Conservation (phyloP, 2,329 filamentous ascomycete species). For the Aureobasidium sp. region DNA sequence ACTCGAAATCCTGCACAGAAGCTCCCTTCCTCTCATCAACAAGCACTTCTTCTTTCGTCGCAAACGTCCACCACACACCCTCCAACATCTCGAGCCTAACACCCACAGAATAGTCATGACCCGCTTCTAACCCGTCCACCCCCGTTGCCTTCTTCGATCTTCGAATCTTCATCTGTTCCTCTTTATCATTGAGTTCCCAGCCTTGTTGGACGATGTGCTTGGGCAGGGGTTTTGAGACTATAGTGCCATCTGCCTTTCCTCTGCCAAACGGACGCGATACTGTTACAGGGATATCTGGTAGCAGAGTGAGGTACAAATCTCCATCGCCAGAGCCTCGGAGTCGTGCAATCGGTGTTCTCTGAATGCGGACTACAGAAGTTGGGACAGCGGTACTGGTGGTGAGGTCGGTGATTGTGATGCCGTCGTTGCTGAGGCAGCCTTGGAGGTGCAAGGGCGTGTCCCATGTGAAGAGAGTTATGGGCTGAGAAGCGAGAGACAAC, state of each 20-base stretch:
- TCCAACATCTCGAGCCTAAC: neutral
- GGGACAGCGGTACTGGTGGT: neutral
- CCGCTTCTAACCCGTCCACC: conserved; percentile 6
- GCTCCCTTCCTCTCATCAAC: neutral
- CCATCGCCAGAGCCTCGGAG: neutral
- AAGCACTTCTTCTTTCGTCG: neutral
- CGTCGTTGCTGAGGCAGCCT: neutral
- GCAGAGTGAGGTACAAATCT: neutral
- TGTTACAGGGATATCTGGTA: neutral
- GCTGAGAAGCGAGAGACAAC: neutral
- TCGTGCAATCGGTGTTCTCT: neutral
- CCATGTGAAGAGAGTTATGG: neutral
- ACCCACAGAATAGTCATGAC: neutral
- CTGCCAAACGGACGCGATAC: neutral
- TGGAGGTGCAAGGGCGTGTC: neutral
- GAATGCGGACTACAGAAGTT: neutral
- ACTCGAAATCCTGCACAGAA: neutral
- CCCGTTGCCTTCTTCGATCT: neutral
- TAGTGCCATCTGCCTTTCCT: too few relatives aligned
- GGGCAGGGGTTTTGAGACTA: neutral
- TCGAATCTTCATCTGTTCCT: neutral
- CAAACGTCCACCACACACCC: neutral
- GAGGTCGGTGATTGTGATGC: neutral
- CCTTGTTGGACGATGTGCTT: neutral
- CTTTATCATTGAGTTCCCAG: neutral